Evolutionary conservation across 176 grass and related monocot genomes (phyloP), one percentile per base, ranked within the genome.

Genomic region (Luzula sylvatica): DNA sequence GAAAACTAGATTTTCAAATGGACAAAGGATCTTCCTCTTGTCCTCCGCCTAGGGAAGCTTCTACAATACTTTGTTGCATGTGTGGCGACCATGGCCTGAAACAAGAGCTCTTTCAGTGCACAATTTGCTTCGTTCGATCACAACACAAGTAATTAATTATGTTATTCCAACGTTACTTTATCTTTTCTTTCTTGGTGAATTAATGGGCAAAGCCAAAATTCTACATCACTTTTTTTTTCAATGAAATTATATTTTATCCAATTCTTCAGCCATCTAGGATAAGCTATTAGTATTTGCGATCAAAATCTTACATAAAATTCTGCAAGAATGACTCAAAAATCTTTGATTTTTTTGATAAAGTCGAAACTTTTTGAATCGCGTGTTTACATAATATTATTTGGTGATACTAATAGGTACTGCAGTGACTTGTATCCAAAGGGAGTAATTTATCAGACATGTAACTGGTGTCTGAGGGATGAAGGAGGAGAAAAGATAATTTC

Each of bases 81-180:
- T 98, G 93, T 62, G 93, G 93, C 61, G 93, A 98, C 62, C 68
- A 29, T 13, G 93, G 93, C 35, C 61, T 98, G 27, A 8, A 71
- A 9, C 25, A 39, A 19, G 77, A 98, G 78, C 78, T 98, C 35
- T 77, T 98, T 42, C 81, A 56, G 22, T 98, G 93, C 82, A 72
- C 55, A 60, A 43, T 53, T 55, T 98, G 93, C 75, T 65, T 75
- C 30, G 65, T 74, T 42, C 73, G 93, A 29, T 65, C 68, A 32
- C 93, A 98, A 75, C 93, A 98, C 75, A 92, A 70, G 72, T 96
- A 67, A 43, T 56, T 16, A 15, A 1, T 23, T 12, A 18, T 55
- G n/a, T 38, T 15, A 20, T 39, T 15, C 15, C 22, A 18, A 27
- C 53, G 27, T 16, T 29, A 27, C n/a, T 23, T 29, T 11, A 18